Evolutionary conservation across 192 early-diverging fungal genomes (phyloP).

Genomic region (Gamsiella multidivaricata): DNA sequence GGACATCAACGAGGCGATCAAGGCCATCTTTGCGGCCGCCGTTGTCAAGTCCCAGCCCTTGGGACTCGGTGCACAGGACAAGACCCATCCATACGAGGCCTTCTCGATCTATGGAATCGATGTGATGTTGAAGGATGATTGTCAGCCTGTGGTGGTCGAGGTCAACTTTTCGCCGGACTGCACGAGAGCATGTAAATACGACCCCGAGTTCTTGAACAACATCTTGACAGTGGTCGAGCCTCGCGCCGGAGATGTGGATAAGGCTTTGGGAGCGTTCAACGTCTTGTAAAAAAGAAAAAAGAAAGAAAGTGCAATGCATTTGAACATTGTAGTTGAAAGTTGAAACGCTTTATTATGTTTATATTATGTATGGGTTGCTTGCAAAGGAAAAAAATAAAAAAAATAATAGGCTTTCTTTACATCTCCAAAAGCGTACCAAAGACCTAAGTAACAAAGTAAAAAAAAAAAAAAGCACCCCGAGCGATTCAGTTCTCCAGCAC

Average conservation of each 20-base stretch:
- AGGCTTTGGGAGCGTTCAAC: conserved; percentile 56
- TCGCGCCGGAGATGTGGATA: conserved; percentile 51
- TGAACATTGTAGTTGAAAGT: no score
- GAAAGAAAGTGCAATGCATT: no score
- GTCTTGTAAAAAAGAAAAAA: conserved; percentile 37
- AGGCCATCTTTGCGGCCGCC: conserved; percentile 61
- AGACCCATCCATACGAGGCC: conserved; percentile 31
- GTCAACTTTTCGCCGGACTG: conserved; percentile 62
- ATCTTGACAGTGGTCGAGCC: conserved; percentile 61
- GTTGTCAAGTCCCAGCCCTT: conserved; percentile 56
- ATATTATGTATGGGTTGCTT: no score
- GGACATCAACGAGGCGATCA: conserved; percentile 60
- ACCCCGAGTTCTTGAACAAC: conserved; percentile 61
- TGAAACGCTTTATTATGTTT: not conserved
- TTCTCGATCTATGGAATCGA: conserved; percentile 63
- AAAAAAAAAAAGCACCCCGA: not conserved
- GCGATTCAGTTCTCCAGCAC: no score
- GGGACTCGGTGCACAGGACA: conserved; percentile 40
- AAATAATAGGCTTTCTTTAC: conserved; percentile 8
- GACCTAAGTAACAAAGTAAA: conserved; percentile 11
- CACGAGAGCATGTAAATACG: conserved; percentile 59
- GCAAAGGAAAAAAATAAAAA: not conserved
- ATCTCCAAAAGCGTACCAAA: conserved; percentile 47
- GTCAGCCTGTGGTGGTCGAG: conserved; percentile 57
- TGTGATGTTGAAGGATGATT: conserved; percentile 57